Evolutionary conservation across 2,329 filamentous ascomycete species (phyloP), one percentile per base, ranked within the genome.

Genomic region (Exophiala lecanii-corni): DNA sequence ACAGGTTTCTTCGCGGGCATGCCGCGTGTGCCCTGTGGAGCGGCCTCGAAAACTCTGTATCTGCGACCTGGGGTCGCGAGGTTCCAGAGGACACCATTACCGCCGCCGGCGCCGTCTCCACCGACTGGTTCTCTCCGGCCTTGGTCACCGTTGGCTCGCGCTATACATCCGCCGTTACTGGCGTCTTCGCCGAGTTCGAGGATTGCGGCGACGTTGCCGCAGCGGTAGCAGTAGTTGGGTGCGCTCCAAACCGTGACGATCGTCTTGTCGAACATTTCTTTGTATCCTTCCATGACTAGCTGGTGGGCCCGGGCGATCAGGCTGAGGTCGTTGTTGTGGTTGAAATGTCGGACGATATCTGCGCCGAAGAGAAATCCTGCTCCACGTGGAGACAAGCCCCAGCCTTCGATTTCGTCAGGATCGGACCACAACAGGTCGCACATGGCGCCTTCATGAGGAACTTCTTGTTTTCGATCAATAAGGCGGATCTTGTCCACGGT

Each of bases 1-100:
- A 95, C 88, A 2, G 92, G 92, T 67, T 97, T 97, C 77, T 98
- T 98, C 2, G 92, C 92, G 46, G 92, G 92, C 92, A 98, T 98
- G 3, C 92, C 92, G 57, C 92, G 78, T 2, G 85, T 89, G 64
- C 97, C 92, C 69, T 98, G 92, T 39, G 92, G 89, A 41, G 92
- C 92, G 0, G 92, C 92, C 59, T 97, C 89, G 62, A 98, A 98
- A 7, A 98, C 91, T 25, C 91, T 75, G 67, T 98, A 98, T 55
- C 92, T 74, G 57, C 92, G 77, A 2, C 89, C 92, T 1, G 92
- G 92, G 1, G 89, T 89, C 45, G 68, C 64, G 2, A 56, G 49
- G 36, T 56, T 57, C 53, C 55, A 55, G 12, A 51, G 36, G 2
- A 57, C 52, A 18, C 39, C 44, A 6, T 21, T n/a, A 3, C 49